Evolutionary conservation across 345 rosid species (phyloP).

Genomic region (Erysimum cheiranthoides): DNA sequence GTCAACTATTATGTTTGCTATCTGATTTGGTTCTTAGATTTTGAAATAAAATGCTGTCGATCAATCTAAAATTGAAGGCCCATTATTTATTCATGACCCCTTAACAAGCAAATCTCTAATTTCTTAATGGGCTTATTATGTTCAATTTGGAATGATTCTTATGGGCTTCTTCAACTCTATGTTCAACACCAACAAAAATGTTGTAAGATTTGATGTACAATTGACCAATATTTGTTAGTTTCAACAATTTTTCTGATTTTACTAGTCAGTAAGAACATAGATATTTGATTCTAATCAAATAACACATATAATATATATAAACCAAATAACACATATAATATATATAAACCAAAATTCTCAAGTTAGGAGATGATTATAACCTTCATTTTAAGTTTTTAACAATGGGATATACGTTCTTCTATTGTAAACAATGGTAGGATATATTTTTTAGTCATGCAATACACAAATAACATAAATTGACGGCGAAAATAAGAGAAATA

Average conservation of each 20-base stretch:
- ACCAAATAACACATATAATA: not conserved
- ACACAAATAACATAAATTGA: not conserved
- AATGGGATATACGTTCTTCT: no score
- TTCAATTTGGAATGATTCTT: constrained; percentile 2
- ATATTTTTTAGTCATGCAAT: not conserved
- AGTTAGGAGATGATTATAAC: not conserved
- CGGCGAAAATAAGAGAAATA: not conserved
- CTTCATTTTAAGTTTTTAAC: not conserved
- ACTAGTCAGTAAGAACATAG: not conserved
- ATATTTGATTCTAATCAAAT: not conserved
- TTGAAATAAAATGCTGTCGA: not conserved
- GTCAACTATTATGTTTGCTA: not conserved
- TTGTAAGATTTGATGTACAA: not conserved
- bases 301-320: not conserved
- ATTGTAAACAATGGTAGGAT: not conserved
- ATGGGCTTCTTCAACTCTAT: not conserved
- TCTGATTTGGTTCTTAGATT: not conserved
- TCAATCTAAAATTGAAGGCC: not conserved
- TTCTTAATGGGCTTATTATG: not conserved
- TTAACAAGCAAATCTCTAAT: not conserved
- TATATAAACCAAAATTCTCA: not conserved
- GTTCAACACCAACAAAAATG: not conserved
- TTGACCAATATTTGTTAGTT: not conserved
- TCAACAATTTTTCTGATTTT: not conserved
- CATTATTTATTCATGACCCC: not conserved